These are phyloP conservation scores for Rhodamnia argentea DNA, from an alignment of 345 rosid genomes.

Conservation along the genomic window DNA sequence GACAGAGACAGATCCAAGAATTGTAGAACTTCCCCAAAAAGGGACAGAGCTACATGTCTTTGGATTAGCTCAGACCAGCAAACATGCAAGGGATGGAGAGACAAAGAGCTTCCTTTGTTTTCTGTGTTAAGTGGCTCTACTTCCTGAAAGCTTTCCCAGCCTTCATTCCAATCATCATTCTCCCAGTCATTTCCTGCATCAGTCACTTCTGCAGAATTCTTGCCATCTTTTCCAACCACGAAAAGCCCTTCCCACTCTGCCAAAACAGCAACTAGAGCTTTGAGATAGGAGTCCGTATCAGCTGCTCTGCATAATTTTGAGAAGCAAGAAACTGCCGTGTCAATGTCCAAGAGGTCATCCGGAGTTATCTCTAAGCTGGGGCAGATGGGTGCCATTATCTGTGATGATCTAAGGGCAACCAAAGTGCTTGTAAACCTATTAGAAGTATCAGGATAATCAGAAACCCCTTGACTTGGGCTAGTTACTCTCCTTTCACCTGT, in stretches of 20 bases:
- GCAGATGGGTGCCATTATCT: conserved; percentile 53
- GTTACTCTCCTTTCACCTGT: conserved; percentile 31
- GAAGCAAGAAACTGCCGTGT: conserved; percentile 60
- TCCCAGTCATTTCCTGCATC: conserved; percentile 57
- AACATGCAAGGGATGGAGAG: conserved; percentile 59
- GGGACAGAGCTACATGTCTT: conserved; percentile 22
- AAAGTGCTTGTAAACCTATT: conserved; percentile 64
- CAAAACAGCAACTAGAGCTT: conserved; percentile 53
- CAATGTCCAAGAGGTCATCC: conserved; percentile 45
- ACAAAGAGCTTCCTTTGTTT: conserved; percentile 11
- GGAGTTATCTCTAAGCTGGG: conserved; percentile 59
- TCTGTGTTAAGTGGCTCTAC: conserved; percentile 40
- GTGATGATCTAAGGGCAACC: conserved; percentile 89
- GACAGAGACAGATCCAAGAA: conserved; percentile 52
- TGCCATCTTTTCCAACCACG: conserved; percentile 25
- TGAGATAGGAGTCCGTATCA: conserved; percentile 31
- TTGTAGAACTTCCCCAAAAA: conserved; percentile 28
- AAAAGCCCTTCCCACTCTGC: conserved; percentile 92
- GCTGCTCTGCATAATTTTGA: conserved; percentile 50
- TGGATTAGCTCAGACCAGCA: conserved; percentile 70
- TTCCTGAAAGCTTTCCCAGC: conserved; percentile 97
- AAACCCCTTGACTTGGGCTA: conserved; percentile 17
- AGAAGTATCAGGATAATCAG: conserved; percentile 43
- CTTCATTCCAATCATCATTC: conserved; percentile 83
- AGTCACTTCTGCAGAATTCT: conserved; percentile 24